These are phyloP conservation scores for Saururus chinensis DNA, from an alignment of 164 flowering plant genomes.

Conservation along the genomic window DNA sequence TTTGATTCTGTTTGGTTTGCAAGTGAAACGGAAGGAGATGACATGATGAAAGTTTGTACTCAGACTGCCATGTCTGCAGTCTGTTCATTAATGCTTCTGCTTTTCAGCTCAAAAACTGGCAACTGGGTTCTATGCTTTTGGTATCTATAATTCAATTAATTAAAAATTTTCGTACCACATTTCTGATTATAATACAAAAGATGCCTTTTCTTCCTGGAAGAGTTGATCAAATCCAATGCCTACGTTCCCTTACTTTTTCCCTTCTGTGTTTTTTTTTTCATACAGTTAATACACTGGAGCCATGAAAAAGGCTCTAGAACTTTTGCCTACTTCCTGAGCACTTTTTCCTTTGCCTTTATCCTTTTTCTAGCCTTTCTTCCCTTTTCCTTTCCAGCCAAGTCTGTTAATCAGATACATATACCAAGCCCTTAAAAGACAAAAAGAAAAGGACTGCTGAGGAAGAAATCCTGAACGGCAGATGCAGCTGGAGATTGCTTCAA, in stretches of 20 bases:
- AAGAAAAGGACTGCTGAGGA: background rate
- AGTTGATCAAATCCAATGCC: background rate
- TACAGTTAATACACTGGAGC: background rate
- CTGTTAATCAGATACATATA: background rate
- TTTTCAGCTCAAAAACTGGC: slow-evolving; percentile 1
- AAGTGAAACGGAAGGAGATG: slow-evolving; percentile 20
- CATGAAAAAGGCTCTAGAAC: background rate
- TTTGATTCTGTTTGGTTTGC: slow-evolving; percentile 37
- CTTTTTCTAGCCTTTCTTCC: background rate
- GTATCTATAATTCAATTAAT: background rate
- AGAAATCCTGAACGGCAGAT: background rate
- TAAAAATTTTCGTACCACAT: background rate
- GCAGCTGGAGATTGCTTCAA: background rate
- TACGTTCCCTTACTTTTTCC: background rate
- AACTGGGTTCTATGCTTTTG: background rate
- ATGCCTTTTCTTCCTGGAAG: background rate
- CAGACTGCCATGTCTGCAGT: slow-evolving; percentile 20
- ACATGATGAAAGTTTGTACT: slow-evolving; percentile 26
- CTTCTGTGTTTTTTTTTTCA: background rate
- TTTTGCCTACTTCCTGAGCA: background rate
- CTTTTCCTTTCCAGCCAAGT: background rate
- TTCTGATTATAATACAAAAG: background rate
- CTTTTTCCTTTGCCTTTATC: background rate
- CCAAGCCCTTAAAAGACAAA: background rate
- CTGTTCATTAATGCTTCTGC: background rate